Base-by-base conservation (phyloP, 768 basidiomycete species). In the Naematelia aurantialba region DNA sequence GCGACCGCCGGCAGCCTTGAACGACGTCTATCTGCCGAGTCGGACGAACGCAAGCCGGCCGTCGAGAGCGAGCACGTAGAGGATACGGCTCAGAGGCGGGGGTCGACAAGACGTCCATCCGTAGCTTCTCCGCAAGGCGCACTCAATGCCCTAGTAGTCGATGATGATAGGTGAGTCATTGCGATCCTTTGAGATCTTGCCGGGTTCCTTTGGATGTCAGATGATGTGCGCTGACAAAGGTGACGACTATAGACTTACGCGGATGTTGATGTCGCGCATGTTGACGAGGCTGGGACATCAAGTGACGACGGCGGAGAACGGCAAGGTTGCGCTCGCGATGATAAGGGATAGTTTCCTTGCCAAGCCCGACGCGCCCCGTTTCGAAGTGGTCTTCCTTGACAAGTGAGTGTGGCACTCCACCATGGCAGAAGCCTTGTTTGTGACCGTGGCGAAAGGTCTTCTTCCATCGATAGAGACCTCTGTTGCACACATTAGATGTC, bases 201-300 rank as follows among this genome's bases (percentile, higher is more conserved):
- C n/a, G n/a, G n/a, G n/a, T n/a, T n/a, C n/a, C n/a, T n/a, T n/a
- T n/a, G n/a, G n/a, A n/a, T n/a, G n/a, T n/a, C n/a, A n/a, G n/a
- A n/a, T n/a, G n/a, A n/a, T n/a, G n/a, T n/a, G n/a, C n/a, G n/a
- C n/a, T n/a, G 48, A 25, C 5, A 8, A 17, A 39, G 8, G 17
- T 39, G 8, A 17, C 34, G 8, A 17, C 34, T 30, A 3, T 26
- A 75, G 73, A 25, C 65, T 76, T 42, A 76, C 75, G 3, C 63
- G 75, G 14, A 76, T 71, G 62, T 63, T 76, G 57, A 76, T 76
- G 75, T 66, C 67, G 4, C 56, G 75, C 22, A 76, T 76, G 75
- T 63, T 76, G 42, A 69, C 65, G 13, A 62, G 72, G 13, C 48
- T 76, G 25, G 75, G 75, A 10, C 75, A 76, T 63, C 58, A 65